These are phyloP conservation scores for Globisporangium emineosum DNA, from an alignment of 352 stramenopile species.

Conservation along the genomic window DNA sequence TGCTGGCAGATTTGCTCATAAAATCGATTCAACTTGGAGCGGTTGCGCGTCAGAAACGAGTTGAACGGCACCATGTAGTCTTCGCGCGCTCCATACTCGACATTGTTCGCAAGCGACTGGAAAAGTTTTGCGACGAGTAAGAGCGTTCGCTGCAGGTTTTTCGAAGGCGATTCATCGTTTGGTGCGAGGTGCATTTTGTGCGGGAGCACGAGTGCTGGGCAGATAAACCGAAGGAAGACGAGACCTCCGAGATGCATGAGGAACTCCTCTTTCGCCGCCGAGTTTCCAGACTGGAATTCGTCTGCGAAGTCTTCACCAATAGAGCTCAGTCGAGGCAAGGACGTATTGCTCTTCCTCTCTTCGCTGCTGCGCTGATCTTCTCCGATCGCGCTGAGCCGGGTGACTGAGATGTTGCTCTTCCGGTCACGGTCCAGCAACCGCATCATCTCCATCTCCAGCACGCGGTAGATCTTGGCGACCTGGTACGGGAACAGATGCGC, in stretches of 20 bases:
- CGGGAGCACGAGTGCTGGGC: conserved; percentile 67
- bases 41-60: conserved; percentile 57
- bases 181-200: conserved; percentile 71
- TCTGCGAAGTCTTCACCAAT: conserved; percentile 47
- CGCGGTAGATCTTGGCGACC: conserved; percentile 73
- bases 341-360: conserved; percentile 33
- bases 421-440: conserved; percentile 62
- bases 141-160: conserved; percentile 58
- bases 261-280: conserved; percentile 62
- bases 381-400: conserved; percentile 52
- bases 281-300: conserved; percentile 20
- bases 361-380: conserved; percentile 32
- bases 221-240: conserved; percentile 78
- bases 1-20: conserved; percentile 80
- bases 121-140: conserved; percentile 80
- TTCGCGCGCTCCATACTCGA: conserved; percentile 62
- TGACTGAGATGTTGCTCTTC: conserved; percentile 44
- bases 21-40: conserved; percentile 52
- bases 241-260: conserved; percentile 73
- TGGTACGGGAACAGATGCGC: conserved; percentile 65
- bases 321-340: conserved; percentile 48
- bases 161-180: conserved; percentile 31
- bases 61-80: conserved; percentile 83
- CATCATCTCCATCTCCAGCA: conserved; percentile 70
- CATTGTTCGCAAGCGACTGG: conserved; percentile 79